A percentile compares a stretch with the other conserved stretches of the same genome.
Conservation (phyloP, 495 filamentous ascomycete species). For the Xylaria scruposa region DNA sequence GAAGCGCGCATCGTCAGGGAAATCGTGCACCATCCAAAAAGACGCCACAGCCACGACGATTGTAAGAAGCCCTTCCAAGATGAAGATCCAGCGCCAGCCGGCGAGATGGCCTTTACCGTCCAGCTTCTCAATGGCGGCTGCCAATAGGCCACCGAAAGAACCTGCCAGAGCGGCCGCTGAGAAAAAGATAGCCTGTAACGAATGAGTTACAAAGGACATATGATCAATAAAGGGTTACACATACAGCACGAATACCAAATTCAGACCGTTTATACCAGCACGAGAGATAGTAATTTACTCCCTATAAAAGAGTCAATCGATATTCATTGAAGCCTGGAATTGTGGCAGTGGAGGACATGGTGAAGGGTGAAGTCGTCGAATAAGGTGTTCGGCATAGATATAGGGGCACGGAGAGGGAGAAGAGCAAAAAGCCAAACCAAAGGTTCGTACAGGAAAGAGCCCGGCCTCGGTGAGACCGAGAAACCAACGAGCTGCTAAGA, state of each 20-base stretch:
- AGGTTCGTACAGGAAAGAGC: constrained; percentile 68
- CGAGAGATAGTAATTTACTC: constrained; percentile 85
- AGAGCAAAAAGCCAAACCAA: not conserved
- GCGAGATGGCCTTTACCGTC: constrained; percentile 67
- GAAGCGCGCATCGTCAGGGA: constrained; percentile 83
- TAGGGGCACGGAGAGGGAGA: not conserved
- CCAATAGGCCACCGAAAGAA: constrained; percentile 84
- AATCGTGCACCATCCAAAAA: constrained; percentile 90
- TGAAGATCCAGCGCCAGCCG: constrained; percentile 90
- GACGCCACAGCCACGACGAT: constrained; percentile 74
- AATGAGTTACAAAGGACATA: not conserved
- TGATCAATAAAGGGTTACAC: not conserved
- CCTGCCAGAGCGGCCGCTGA: constrained; percentile 84
- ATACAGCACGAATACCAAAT: constrained; percentile 65
- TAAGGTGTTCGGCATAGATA: not conserved
- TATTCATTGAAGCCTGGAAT: not conserved
- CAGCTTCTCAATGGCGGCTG: constrained; percentile 79
- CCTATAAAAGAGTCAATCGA: constrained; percentile 16
- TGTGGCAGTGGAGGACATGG: not conserved
- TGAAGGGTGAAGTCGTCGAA: not conserved
- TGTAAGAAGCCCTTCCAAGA: constrained; percentile 78
- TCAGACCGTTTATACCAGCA: constrained; percentile 88
- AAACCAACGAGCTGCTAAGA: constrained; percentile 86
- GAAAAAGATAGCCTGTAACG: constrained; percentile 78
- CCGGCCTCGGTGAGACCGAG: constrained; percentile 86